Evolutionary conservation across 2,329 filamentous ascomycete genomes (phyloP).

Genomic region (Tolypocladium ovalisporum): DNA sequence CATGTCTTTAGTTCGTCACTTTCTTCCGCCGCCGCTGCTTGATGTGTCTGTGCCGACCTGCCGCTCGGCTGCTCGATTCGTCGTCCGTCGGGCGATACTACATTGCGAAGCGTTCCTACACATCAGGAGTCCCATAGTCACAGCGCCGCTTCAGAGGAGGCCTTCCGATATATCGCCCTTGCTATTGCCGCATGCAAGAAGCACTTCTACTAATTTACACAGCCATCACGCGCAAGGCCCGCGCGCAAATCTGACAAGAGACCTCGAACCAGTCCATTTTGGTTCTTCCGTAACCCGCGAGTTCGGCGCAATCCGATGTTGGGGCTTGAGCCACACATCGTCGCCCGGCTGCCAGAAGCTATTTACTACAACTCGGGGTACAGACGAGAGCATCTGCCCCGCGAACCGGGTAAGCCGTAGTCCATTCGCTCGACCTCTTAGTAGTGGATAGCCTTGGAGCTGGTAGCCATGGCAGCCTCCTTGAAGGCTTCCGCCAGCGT

Average conservation of each 20-base stretch:
- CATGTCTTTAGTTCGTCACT: background rate
- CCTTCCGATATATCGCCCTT: background rate
- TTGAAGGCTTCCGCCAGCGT: conserved; percentile 97
- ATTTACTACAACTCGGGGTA: background rate
- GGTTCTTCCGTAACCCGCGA: background rate
- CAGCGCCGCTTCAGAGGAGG: background rate
- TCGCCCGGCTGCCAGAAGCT: background rate
- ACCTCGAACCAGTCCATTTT: background rate
- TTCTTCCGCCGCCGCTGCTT: background rate
- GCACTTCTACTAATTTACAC: background rate
- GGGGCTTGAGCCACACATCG: background rate
- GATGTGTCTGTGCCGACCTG: background rate
- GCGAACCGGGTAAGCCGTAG: background rate
- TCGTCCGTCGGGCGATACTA: background rate
- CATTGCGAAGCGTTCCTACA: background rate
- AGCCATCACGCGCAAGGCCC: background rate
- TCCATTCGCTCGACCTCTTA: conserved; percentile 30
- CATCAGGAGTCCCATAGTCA: background rate
- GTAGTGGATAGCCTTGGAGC: conserved; percentile 92
- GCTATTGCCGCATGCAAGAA: background rate
- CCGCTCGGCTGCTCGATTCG: background rate
- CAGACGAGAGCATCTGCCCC: background rate
- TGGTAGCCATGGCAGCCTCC: conserved; percentile 97
- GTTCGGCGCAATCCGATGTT: background rate
- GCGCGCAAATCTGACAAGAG: background rate